Evolutionary conservation across 139 green algal species (phyloP).

Genomic region (Chlorella sp.): DNA sequence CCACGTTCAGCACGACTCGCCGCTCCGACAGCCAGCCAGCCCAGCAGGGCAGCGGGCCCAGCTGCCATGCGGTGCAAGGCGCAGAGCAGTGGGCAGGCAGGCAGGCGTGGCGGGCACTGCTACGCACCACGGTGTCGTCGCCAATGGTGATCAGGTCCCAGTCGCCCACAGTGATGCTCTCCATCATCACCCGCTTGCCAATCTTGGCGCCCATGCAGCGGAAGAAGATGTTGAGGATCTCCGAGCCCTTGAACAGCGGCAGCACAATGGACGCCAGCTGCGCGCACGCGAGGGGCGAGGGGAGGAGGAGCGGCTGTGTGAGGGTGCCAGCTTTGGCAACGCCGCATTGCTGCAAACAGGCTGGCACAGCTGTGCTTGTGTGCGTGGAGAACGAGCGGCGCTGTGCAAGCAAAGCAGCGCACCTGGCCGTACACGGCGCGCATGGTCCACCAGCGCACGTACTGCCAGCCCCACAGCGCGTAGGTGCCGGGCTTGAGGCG

Average conservation of each 20-base stretch:
- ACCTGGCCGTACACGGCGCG: not conserved
- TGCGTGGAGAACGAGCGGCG: too few relatives aligned
- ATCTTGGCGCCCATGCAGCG: constrained; percentile 36
- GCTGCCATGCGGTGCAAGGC: too few relatives aligned
- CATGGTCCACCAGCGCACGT: constrained; percentile 29
- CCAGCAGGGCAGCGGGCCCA: too few relatives aligned
- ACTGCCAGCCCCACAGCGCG: constrained; percentile 27
- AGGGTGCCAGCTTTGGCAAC: not conserved
- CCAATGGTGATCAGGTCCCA: constrained; percentile 27
- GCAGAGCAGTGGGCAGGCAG: too few relatives aligned
- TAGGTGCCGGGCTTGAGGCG: constrained; percentile 8
- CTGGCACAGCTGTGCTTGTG: not conserved
- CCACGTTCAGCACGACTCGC: too few relatives aligned
- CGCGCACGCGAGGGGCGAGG: not conserved
- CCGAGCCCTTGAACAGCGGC: not conserved
- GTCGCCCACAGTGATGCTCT: constrained; percentile 18
- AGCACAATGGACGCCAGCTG: not conserved
- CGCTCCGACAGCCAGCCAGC: too few relatives aligned
- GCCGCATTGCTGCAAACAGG: not conserved
- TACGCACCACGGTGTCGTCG: constrained; percentile 19
- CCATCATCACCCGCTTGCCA: not conserved
- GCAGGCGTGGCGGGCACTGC: too few relatives aligned
- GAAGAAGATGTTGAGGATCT: not conserved
- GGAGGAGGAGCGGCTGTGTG: too few relatives aligned
- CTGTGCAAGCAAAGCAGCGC: not conserved